Base-by-base conservation (phyloP, 2,329 filamentous ascomycete species). In the Ceratocystis colombiana region DNA sequence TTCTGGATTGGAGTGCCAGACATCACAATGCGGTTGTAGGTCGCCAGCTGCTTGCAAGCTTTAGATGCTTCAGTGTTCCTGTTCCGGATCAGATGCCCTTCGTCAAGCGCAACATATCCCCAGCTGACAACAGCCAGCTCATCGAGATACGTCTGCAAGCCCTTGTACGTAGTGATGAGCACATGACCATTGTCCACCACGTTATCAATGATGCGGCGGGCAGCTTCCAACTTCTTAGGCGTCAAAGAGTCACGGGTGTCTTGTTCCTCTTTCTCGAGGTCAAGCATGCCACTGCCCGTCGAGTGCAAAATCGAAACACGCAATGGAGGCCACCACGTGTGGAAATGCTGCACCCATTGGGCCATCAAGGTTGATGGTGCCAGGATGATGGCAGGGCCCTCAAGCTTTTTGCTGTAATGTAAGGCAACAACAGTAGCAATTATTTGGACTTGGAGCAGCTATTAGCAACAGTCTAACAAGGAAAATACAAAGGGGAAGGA, bases 1-100 rank as follows among this genome's bases (percentile, higher is more conserved):
- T 99, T 99, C 74, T 99, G 95, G 80, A 99, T 95, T 0, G 95
- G 95, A 0, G 94, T 99, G 4, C 94, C 94, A 0, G 95, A 97
- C 1, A 99, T 79, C 68, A 99, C 97, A 69, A 97, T 82, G 25
- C 95, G 85, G 71, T 97, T 94, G 0, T 89, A 84, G 0, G 94
- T 99, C 44, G 88, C 87, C 10, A 99, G 78, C 74, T 96, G 90
- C 74, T 99, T 99, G 80, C 91, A 96, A 70, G 91, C 89, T 64
- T 97, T 89, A 0, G 95, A 96, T 69, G 99, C 94, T 5, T 89
- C 88, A 0, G 94, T 91, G 71, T 97, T 95, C 0, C 94, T 94
- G 71, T 99, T 99, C 48, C 94, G 87, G 71, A 99, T 99, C 75
- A 96, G 96, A 77, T 99, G 95, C 2, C 95, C 94, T 78, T 99